These are phyloP conservation scores for Marasmius fiardii DNA, from an alignment of 1,284 basidiomycete species.

Conservation along the genomic window DNA sequence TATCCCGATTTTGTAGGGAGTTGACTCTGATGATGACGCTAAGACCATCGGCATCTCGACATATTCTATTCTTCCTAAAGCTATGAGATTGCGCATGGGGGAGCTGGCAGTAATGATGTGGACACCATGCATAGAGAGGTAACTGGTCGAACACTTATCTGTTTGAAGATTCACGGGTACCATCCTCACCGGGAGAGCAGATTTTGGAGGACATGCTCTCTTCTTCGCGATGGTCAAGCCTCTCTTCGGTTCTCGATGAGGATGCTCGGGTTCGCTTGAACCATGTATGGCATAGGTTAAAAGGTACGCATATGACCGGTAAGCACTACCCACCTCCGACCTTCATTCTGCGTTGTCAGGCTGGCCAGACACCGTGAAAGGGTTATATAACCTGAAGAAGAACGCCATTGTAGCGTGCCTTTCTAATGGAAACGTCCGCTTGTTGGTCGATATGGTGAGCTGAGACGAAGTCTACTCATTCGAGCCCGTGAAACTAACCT, in stretches of 20 bases:
- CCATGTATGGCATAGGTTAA: conserved; percentile 52
- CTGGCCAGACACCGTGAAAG: conserved; percentile 52
- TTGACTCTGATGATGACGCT: too few relatives aligned
- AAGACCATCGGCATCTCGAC: too few relatives aligned
- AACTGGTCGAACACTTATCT: conserved; percentile 1
- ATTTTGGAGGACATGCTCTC: conserved; percentile 53
- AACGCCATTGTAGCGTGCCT: conserved; percentile 47
- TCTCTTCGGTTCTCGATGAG: conserved; percentile 41
- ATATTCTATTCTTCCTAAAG: conserved; percentile 17
- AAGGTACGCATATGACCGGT: conserved; percentile 30
- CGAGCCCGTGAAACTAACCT: neutral
- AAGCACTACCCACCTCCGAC: too few relatives aligned
- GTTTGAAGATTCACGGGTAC: neutral
- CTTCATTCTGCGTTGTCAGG: conserved; percentile 27
- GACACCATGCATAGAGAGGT: conserved; percentile 59
- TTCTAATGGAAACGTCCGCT: conserved; percentile 60
- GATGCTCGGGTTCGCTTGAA: conserved; percentile 40
- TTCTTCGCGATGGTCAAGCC: conserved; percentile 41
- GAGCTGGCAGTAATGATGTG: conserved; percentile 44
- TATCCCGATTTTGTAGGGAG: conserved; percentile 10
- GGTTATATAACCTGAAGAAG: conserved; percentile 49
- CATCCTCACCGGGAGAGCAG: conserved; percentile 31
- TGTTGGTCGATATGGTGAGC: conserved; percentile 58
- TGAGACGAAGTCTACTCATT: neutral
- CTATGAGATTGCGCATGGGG: conserved; percentile 40